Conservation (phyloP, 176 grass and related monocot species). For the Oryza brachyantha region DNA sequence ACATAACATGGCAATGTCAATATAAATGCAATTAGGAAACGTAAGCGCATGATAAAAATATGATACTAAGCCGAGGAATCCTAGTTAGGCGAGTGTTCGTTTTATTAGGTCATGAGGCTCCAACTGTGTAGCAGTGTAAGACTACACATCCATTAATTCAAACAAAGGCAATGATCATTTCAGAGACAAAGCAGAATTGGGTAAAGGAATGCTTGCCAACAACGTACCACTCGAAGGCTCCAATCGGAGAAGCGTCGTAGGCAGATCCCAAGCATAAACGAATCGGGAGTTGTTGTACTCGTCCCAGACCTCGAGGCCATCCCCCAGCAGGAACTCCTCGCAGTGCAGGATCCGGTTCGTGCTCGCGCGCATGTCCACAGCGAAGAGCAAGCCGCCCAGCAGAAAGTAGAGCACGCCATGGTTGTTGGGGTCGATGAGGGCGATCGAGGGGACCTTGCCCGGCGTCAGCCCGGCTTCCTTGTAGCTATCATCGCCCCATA, state of each 20-base stretch:
- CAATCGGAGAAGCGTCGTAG: background rate
- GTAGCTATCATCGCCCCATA: conserved; percentile 21
- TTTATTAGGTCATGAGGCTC: too few relatives aligned
- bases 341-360: background rate
- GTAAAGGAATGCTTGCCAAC: background rate
- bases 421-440: conserved; percentile 15
- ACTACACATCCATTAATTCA: too few relatives aligned
- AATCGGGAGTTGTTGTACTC: background rate
- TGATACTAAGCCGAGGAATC: too few relatives aligned
- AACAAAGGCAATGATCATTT: background rate
- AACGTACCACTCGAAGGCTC: background rate
- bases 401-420: conserved; percentile 9
- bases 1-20: too few relatives aligned
- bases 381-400: background rate
- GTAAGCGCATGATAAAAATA: too few relatives aligned
- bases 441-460: background rate
- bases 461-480: background rate
- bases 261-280: background rate
- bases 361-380: background rate
- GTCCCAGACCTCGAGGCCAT: too few relatives aligned
- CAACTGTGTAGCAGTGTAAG: too few relatives aligned
- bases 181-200: background rate
- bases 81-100: too few relatives aligned
- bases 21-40: too few relatives aligned
- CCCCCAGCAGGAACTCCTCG: background rate